Percentiles rank a stretch among this genome's conserved stretches.
Evolutionary conservation across 1,139 yeast genomes (phyloP).

Genomic region (Suzukiozyma palmioleophila): DNA sequence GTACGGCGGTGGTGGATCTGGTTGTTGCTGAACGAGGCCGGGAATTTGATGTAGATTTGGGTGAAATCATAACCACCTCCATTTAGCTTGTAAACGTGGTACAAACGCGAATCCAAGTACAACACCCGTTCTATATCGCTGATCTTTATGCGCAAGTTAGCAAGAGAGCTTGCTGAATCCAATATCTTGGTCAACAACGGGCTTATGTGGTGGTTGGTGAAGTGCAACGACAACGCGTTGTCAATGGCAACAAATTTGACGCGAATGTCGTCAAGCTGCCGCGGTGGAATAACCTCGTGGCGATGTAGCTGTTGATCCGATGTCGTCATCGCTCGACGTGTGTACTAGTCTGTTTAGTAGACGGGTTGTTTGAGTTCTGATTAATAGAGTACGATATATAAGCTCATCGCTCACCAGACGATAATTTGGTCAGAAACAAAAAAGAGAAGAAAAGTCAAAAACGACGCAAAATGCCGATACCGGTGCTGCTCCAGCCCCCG

Average conservation of each 20-base stretch:
- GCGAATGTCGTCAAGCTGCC: constrained; percentile 6
- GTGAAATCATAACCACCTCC: constrained; percentile 4
- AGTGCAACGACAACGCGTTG: constrained; percentile 21
- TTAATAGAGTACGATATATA: too few relatives aligned
- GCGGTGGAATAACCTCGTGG: constrained; percentile 10
- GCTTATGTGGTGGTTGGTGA: constrained; percentile 21
- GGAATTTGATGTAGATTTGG: constrained; percentile 7
- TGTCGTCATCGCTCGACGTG: not conserved
- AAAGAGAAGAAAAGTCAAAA: too few relatives aligned
- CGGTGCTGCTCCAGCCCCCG: too few relatives aligned
- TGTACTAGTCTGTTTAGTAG: too few relatives aligned
- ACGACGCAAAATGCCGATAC: too few relatives aligned
- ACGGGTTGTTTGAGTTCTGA: too few relatives aligned
- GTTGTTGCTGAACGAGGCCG: constrained; percentile 3
- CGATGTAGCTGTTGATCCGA: not conserved
- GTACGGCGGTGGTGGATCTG: constrained; percentile 35
- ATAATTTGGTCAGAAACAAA: too few relatives aligned
- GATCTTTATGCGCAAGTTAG: constrained; percentile 14
- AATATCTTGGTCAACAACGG: constrained; percentile 18
- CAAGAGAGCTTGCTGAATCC: constrained; percentile 17
- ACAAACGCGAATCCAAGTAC: constrained; percentile 13
- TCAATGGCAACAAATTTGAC: constrained; percentile 20
- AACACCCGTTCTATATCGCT: constrained; percentile 15
- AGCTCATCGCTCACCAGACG: too few relatives aligned
- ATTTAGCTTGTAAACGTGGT: constrained; percentile 11